Evolutionary conservation across 1,284 basidiomycete genomes (phyloP).

Genomic region (Ceratobasidium sp.): DNA sequence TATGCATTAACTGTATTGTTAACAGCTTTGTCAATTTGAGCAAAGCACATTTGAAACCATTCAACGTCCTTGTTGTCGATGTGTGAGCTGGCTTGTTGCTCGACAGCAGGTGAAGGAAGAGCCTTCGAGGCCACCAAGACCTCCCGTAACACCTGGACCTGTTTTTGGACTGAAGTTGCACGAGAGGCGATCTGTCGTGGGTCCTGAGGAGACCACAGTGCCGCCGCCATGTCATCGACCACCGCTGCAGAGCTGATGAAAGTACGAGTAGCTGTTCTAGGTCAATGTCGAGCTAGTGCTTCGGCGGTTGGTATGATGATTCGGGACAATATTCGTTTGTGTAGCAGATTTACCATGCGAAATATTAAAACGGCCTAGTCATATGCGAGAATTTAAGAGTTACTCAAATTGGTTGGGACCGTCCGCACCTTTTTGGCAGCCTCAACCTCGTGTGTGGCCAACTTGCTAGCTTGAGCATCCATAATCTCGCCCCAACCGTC

Average conservation of each 20-base stretch:
- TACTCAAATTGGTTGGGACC: conserved; percentile 45
- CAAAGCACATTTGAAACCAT: conserved; percentile 70
- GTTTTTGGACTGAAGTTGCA: conserved; percentile 50
- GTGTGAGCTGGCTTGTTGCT: conserved; percentile 47
- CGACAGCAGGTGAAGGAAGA: conserved; percentile 38
- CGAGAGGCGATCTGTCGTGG: conserved; percentile 48
- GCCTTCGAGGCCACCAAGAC: conserved; percentile 45
- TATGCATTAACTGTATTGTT: conserved; percentile 31
- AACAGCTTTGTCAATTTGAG: conserved; percentile 56
- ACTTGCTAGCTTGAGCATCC: conserved; percentile 51
- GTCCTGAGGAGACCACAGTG: conserved; percentile 68
- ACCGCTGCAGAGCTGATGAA: conserved; percentile 61
- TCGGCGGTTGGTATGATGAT: conserved; percentile 52
- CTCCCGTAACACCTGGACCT: conserved; percentile 51
- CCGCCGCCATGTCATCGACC: conserved; percentile 68
- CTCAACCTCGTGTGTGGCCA: conserved; percentile 56
- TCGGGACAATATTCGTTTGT: conserved; percentile 64
- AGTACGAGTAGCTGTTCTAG: conserved; percentile 60
- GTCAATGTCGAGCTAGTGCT: conserved; percentile 34
- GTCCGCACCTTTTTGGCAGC: conserved; percentile 59
- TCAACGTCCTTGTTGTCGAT: conserved; percentile 47
- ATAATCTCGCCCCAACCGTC: conserved; percentile 73
- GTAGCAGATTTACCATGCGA: conserved; percentile 65
- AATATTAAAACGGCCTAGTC: conserved; percentile 45
- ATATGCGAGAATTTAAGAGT: conserved; percentile 42